Evolutionary conservation across 2,329 filamentous ascomycete species (phyloP).

Genomic region (Cercospora berteroae): DNA sequence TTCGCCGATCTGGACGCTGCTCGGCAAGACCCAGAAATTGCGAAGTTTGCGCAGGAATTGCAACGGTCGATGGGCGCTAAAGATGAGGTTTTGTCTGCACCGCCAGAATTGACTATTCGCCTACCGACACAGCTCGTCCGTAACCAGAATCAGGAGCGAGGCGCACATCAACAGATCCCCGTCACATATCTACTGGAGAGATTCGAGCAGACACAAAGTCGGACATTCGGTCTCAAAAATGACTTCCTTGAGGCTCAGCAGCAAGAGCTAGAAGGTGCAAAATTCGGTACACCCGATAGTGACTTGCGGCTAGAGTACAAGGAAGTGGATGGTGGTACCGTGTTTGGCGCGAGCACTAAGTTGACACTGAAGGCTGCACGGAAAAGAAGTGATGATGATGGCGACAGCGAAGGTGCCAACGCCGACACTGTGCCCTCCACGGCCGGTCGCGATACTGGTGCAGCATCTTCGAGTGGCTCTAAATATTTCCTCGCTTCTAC

Average conservation of each 20-base stretch:
- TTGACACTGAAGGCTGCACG: constrained; percentile 9
- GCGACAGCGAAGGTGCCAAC: not conserved
- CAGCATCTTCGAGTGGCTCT: not conserved
- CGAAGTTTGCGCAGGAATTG: constrained; percentile 20
- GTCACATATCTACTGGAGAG: constrained; percentile 32
- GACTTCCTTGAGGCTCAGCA: not conserved
- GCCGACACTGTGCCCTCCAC: not conserved
- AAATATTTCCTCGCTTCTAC: not conserved
- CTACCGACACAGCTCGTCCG: constrained; percentile 23
- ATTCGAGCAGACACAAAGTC: constrained; percentile 28
- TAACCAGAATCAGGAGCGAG: not conserved
- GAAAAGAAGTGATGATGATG: not conserved
- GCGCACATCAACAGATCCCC: constrained; percentile 8
- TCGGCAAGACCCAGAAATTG: constrained; percentile 20
- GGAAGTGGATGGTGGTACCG: constrained; percentile 25
- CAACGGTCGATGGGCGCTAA: constrained; percentile 17
- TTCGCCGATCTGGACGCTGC: constrained; percentile 7
- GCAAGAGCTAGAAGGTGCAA: not conserved
- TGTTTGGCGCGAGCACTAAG: constrained; percentile 17
- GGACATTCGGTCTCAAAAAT: not conserved
- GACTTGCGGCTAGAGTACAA: constrained; percentile 16
- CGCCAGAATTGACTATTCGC: constrained; percentile 24
- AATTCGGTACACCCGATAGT: not conserved
- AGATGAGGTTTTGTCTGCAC: constrained; percentile 22
- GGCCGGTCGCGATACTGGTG: not conserved